phyloP scores from a whole-genome alignment of 108 stramenopile genomes.

The Skeletonema marinoi region DNA sequence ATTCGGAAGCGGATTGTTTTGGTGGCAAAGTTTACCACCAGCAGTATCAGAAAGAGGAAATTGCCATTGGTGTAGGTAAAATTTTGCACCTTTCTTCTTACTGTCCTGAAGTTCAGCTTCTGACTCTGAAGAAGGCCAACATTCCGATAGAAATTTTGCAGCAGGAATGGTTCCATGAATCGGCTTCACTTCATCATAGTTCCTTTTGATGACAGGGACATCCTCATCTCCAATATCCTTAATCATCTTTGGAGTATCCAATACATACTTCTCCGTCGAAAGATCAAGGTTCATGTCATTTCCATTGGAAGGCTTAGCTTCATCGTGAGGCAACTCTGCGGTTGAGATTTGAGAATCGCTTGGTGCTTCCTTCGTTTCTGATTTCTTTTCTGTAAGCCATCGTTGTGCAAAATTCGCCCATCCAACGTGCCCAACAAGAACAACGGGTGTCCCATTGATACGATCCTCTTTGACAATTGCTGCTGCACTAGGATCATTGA shows the following conservation, averaged over 20 bases:
- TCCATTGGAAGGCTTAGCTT: not conserved
- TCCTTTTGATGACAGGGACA: slow-evolving; percentile 69
- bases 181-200: slow-evolving; percentile 74
- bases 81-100: slow-evolving; percentile 20
- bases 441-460: slow-evolving; percentile 67
- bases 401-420: slow-evolving; percentile 78
- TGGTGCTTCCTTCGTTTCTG: not conserved
- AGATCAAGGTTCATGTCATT: slow-evolving; percentile 26
- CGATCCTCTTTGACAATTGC: slow-evolving; percentile 63
- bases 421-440: slow-evolving; percentile 70
- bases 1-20: slow-evolving; percentile 62
- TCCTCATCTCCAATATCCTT: slow-evolving; percentile 72
- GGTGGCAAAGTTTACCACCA: slow-evolving; percentile 60
- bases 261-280: slow-evolving; percentile 38
- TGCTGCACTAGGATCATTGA: slow-evolving; percentile 47
- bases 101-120: slow-evolving; percentile 9
- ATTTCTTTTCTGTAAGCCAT: slow-evolving; percentile 55
- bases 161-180: slow-evolving; percentile 57
- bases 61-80: slow-evolving; percentile 90
- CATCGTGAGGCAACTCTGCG: not conserved
- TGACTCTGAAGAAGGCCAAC: slow-evolving; percentile 52
- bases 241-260: slow-evolving; percentile 63
- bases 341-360: not conserved
- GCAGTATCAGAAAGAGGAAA: slow-evolving; percentile 78
- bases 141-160: slow-evolving; percentile 62